A percentile compares a stretch with the other conserved stretches of the same genome.
phyloP scores from a whole-genome alignment of 371 early-diverging fungal genomes.

The Gilbertella persicaria region DNA sequence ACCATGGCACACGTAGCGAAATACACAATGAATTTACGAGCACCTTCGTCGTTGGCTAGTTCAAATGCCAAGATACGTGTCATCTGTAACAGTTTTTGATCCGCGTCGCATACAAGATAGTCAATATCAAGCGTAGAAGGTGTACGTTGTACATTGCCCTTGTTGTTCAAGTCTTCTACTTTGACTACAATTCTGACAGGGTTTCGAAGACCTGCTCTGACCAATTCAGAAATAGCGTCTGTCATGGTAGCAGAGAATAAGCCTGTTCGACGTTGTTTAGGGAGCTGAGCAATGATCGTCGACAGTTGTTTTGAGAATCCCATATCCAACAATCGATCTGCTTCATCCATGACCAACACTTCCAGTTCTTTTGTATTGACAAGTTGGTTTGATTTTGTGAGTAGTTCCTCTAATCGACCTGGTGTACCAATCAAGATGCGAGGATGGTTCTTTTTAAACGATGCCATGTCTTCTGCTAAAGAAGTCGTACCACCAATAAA shows the following conservation, averaged over 20 bases:
- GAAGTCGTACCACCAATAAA: slow-evolving; percentile 75
- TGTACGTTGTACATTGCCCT: slow-evolving; percentile 62
- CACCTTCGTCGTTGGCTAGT: slow-evolving; percentile 28
- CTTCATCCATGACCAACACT: slow-evolving; percentile 92
- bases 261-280: slow-evolving; percentile 95
- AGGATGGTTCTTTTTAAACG: slow-evolving; percentile 62
- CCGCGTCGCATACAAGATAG: slow-evolving; percentile 74
- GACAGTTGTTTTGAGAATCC: slow-evolving; percentile 86
- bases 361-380: slow-evolving; percentile 82
- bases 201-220: slow-evolving; percentile 89
- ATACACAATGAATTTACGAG: slow-evolving; percentile 90
- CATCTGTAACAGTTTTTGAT: slow-evolving; percentile 82
- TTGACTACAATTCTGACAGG: slow-evolving; percentile 88
- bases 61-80: slow-evolving; percentile 53
- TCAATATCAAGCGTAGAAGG: slow-evolving; percentile 74
- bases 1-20: slow-evolving; percentile 94
- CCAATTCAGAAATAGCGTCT: slow-evolving; percentile 84
- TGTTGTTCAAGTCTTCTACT: slow-evolving; percentile 66
- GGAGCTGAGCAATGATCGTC: slow-evolving; percentile 78
- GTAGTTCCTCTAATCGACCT: slow-evolving; percentile 91
- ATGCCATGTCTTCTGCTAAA: slow-evolving; percentile 64
- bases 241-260: slow-evolving; percentile 99
- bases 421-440: slow-evolving; percentile 97
- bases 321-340: slow-evolving; percentile 92
- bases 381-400: slow-evolving; percentile 57